These are phyloP conservation scores for Quercus cerris DNA, from an alignment of 306 rosid species.

Conservation along the genomic window DNA sequence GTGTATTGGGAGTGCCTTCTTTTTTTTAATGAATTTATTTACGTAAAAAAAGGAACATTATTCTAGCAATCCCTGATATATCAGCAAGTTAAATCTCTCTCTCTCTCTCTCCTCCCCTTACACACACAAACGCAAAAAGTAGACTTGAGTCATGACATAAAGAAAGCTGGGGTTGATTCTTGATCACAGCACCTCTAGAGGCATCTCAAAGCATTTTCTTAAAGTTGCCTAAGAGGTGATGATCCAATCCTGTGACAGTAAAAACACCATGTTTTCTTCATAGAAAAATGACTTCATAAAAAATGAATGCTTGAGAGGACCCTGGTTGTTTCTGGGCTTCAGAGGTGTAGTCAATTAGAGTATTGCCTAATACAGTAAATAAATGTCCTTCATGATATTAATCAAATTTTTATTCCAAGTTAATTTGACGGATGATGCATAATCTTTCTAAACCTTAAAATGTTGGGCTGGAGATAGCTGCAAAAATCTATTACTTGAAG, in stretches of 20 bases:
- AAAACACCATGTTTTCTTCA: too few relatives aligned
- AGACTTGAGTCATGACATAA: not conserved
- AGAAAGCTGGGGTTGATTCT: not conserved
- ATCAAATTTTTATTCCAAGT: not conserved
- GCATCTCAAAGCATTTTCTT: not conserved
- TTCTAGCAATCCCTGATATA: not conserved
- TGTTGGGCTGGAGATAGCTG: not conserved
- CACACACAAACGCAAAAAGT: too few relatives aligned
- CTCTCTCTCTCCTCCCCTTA: too few relatives aligned
- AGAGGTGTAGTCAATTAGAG: not conserved
- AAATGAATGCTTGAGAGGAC: not conserved
- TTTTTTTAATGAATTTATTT: too few relatives aligned
- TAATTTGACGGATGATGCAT: not conserved
- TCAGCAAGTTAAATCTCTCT: not conserved
- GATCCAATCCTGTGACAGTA: not conserved
- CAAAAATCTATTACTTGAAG: not conserved
- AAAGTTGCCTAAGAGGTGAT: not conserved
- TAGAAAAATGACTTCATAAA: not conserved
- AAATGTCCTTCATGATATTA: not conserved
- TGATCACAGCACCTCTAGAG: not conserved
- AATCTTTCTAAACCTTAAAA: not conserved
- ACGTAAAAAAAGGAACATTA: too few relatives aligned
- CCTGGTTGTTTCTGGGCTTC: not conserved
- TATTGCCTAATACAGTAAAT: not conserved
- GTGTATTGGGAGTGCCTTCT: too few relatives aligned